Evolutionary conservation across 1,139 yeast genomes (phyloP), one percentile per base, ranked within the genome.

Genomic region (Pichia sp.): DNA sequence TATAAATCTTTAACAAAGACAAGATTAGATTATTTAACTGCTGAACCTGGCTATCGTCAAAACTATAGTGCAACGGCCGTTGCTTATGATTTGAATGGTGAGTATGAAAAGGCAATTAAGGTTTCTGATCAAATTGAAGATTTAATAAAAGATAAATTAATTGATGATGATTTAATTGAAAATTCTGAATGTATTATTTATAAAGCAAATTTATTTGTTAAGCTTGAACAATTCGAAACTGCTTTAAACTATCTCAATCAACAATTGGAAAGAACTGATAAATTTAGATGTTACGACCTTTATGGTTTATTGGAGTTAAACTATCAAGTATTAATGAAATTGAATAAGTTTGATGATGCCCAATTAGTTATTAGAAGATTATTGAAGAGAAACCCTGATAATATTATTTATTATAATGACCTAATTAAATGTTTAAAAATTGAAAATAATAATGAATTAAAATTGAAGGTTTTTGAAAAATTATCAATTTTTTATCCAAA

Each of bases 21-120:
- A 3, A 79, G 98, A 62, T 81, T 80, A 56, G 76, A 76, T 46
- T 82, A 83, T 63, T 75, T 95, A 68, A 88, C 86, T 61, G 78
- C 79, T 44, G 87, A 81, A 61, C 85, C 96, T 14, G 96, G 96
- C 0, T 85, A 81, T 65, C 79, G 97, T 59, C 93, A 95, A 59
- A 86, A 89, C 64, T 95, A 98, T 97, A 87, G 96, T 3, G 85
- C 87, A 0, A 74, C 87, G 52, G 97, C 96, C 0, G 76, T 88
- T 42, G 96, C 97, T 0, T 89, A 87, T 63, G 89, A 87, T 67
- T 74, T 91, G 64, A 80, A 79, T 63, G 77, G 79, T 30, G 89
- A 91, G 63, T 78, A 75, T 63, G 72, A 72, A 36, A 80, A 79
- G 18, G 95, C 96, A 4, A 83, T 84, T 54, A 77, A 80, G 51